Evolutionary conservation across 306 rosid species (phyloP).

Genomic region (Acacia acuminata): DNA sequence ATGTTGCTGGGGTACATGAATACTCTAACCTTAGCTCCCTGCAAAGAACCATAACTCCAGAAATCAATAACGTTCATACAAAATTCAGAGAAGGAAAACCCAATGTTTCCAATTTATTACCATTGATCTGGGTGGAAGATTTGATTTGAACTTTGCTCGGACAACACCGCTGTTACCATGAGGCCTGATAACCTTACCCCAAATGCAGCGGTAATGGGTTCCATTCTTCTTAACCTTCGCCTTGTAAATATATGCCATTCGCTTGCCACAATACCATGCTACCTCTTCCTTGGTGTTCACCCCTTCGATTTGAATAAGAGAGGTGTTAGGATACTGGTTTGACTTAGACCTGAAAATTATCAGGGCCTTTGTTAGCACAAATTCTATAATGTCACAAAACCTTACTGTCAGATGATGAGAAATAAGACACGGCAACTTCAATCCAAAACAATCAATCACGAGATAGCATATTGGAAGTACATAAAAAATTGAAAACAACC

Average conservation of each 20-base stretch:
- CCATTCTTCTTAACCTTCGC: slow-evolving; percentile 90
- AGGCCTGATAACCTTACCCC: slow-evolving; percentile 91
- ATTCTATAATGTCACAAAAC: neutral
- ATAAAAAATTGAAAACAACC: neutral
- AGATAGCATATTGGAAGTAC: neutral
- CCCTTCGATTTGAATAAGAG: slow-evolving; percentile 84
- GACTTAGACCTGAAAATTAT: slow-evolving; percentile 72
- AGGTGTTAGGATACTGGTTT: slow-evolving; percentile 87
- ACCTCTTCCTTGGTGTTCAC: slow-evolving; percentile 97
- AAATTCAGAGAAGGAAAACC: neutral
- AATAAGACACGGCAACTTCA: neutral
- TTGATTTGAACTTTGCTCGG: slow-evolving; percentile 90
- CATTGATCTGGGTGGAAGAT: slow-evolving; percentile 92
- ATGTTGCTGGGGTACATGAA: slow-evolving; percentile 95
- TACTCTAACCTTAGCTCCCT: slow-evolving; percentile 91
- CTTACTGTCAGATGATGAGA: neutral
- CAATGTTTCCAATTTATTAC: slow-evolving; percentile 31
- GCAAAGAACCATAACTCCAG: slow-evolving; percentile 16
- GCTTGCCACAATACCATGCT: slow-evolving; percentile 81
- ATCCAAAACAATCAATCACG: slow-evolving; percentile 1
- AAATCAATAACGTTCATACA: neutral
- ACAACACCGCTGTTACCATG: slow-evolving; percentile 93
- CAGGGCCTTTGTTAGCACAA: neutral
- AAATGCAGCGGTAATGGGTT: slow-evolving; percentile 84
- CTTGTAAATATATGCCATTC: slow-evolving; percentile 87